phyloP scores from a whole-genome alignment of 306 rosid genomes.

The Dalbergia cochinchinensis region DNA sequence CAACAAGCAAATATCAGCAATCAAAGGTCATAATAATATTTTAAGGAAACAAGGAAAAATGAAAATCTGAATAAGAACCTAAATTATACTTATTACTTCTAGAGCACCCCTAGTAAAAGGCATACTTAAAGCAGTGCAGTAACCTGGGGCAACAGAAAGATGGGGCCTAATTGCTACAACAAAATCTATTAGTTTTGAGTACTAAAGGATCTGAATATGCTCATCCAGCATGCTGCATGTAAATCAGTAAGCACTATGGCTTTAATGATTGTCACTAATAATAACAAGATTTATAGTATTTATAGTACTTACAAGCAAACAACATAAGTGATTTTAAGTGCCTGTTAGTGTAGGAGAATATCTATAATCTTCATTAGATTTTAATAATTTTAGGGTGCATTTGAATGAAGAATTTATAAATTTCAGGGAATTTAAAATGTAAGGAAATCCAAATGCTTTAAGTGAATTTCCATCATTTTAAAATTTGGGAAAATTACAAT shows the following conservation, averaged over 20 bases:
- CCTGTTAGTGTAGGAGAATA: not conserved
- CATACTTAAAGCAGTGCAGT: slow-evolving; percentile 30
- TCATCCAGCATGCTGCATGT: slow-evolving; percentile 18
- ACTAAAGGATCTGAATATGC: slow-evolving; percentile 35
- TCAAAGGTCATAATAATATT: slow-evolving; percentile 36
- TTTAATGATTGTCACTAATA: not conserved
- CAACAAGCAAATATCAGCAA: slow-evolving; percentile 52
- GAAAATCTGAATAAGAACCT: slow-evolving; percentile 13
- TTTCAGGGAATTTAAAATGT: too few relatives aligned
- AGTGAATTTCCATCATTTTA: too few relatives aligned
- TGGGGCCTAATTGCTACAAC: slow-evolving; percentile 16
- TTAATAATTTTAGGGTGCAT: not conserved
- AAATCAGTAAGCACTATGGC: not conserved
- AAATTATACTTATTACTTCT: not conserved
- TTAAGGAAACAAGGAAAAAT: slow-evolving; percentile 36
- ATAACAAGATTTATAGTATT: not conserved
- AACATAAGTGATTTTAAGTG: not conserved
- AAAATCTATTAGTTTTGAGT: slow-evolving; percentile 29
- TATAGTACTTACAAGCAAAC: not conserved
- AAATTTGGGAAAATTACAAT: too few relatives aligned
- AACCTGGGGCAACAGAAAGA: slow-evolving; percentile 12
- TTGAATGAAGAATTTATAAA: too few relatives aligned
- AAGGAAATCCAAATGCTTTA: too few relatives aligned
- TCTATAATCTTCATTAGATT: slow-evolving; percentile 28
- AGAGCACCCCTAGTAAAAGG: slow-evolving; percentile 17